Evolutionary conservation across 73 alveolate genomes (phyloP).

Genomic region (Paramecium biaurelia): DNA sequence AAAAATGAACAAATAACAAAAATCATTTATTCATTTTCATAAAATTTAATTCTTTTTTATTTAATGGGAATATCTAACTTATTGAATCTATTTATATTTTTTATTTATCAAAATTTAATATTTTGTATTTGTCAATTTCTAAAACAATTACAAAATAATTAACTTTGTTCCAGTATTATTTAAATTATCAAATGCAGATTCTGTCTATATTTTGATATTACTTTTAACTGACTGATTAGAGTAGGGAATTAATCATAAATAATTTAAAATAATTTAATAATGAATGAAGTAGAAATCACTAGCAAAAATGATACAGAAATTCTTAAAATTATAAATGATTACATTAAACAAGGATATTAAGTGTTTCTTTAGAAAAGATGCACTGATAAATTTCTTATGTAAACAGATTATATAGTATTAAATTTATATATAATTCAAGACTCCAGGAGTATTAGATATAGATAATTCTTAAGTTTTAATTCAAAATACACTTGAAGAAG

Average conservation of each 20-base stretch:
- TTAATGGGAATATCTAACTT: neutral
- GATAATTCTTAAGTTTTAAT: neutral
- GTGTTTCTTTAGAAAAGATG: slow-evolving; percentile 6
- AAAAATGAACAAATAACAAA: neutral
- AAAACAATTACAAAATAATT: neutral
- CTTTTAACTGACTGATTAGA: neutral
- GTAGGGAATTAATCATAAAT: neutral
- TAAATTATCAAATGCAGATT: neutral
- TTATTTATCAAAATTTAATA: neutral
- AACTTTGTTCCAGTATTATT: neutral
- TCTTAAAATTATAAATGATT: neutral
- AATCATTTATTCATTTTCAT: neutral
- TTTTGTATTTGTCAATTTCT: neutral
- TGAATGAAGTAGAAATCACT: slow-evolving; percentile 33
- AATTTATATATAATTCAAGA: neutral
- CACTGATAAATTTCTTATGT: neutral
- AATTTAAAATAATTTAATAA: neutral
- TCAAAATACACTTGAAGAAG: neutral
- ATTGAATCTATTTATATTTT: neutral
- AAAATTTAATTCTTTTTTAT: too few relatives aligned
- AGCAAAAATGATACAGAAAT: slow-evolving; percentile 20
- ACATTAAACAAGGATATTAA: neutral
- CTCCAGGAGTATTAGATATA: neutral
- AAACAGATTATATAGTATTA: slow-evolving; percentile 6
- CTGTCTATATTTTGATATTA: neutral